A percentile compares a stretch with the other conserved stretches of the same genome.
Evolutionary conservation across 805 yeast species (phyloP).

Genomic region (Phaffomyces thermotolerans): DNA sequence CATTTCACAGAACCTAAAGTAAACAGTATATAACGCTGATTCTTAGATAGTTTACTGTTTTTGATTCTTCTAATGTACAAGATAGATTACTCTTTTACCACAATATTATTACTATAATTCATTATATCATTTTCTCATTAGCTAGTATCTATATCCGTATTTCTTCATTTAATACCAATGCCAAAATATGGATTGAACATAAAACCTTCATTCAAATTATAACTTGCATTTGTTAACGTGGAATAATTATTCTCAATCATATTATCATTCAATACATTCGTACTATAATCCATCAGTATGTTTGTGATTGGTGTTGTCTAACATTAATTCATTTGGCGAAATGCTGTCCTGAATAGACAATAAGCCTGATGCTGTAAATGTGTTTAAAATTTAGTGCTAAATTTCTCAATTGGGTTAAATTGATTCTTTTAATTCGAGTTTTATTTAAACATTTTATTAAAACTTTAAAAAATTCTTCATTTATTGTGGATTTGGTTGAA

Average conservation of each 20-base stretch:
- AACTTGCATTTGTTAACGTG: constrained; percentile 8
- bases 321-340: neutral
- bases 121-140: no score
- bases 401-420: constrained; percentile 16
- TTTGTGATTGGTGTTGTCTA: neutral
- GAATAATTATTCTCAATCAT: constrained; percentile 3
- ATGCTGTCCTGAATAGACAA: constrained; percentile 8
- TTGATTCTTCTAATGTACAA: no score
- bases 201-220: constrained; percentile 6
- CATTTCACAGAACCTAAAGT: no score
- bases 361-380: constrained; percentile 19
- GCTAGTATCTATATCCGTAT: no score
- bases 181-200: neutral
- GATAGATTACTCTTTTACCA: neutral
- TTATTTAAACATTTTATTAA: constrained; percentile 29
- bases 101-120: no score
- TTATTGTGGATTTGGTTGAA: no score
- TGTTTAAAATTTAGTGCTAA: constrained; percentile 12
- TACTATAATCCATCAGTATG: no score
- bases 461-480: constrained; percentile 50
- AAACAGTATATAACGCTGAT: no score
- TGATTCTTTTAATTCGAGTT: constrained; percentile 29
- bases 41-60: no score
- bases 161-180: no score
- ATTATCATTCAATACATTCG: no score